Evolutionary conservation across 495 filamentous ascomycete genomes (phyloP), one percentile per base, ranked within the genome.

Genomic region (Xylaria telfairii): DNA sequence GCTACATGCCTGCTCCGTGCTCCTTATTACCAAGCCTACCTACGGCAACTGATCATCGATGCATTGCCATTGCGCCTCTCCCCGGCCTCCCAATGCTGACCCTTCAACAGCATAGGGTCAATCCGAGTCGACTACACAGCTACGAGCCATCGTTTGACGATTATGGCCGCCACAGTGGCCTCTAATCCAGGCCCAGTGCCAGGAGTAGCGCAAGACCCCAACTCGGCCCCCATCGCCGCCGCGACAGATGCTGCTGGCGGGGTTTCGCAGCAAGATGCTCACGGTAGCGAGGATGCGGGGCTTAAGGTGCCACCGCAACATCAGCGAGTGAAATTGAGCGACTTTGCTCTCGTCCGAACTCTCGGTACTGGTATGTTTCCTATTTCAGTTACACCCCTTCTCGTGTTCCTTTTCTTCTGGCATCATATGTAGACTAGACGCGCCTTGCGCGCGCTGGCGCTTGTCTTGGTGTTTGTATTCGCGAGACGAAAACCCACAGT

Each of bases 341-440:
- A 99, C 81, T 97, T 98, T 78, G 82, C 90, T 49, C 86, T 95
- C 28, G 84, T 98, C 72, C 95, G 94, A 79, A 99, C 95, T 26
- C 85, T 99, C 66, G 96, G 96, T 68, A 97, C 94, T 26, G 93
- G 93, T 95, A 79, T 63, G 82, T 73, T 37, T 12, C 17, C 26
- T 32, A 26, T 72, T 47, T 41, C n/a, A 24, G 13, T 64, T 39
- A n/a, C 49, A 26, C 59, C 61, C 13, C 9, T 13, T 51, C 49
- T 56, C 7, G 10, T 12, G 4, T 59, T 41, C 7, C 54, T 70
- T 46, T 56, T 51, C 15, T 41, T 21, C 59, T 17, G 66, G 15
- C 3, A 28, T 42, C 2, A 17, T 15, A 17, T n/a, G 39, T 34
- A 19, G 30, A n/a, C 13, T 12, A 13, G 19, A n/a, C 30, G 5